A percentile compares a stretch with the other conserved stretches of the same genome.
Conservation (phyloP, 176 grass and related monocot species). For the Oryza brachyantha region DNA sequence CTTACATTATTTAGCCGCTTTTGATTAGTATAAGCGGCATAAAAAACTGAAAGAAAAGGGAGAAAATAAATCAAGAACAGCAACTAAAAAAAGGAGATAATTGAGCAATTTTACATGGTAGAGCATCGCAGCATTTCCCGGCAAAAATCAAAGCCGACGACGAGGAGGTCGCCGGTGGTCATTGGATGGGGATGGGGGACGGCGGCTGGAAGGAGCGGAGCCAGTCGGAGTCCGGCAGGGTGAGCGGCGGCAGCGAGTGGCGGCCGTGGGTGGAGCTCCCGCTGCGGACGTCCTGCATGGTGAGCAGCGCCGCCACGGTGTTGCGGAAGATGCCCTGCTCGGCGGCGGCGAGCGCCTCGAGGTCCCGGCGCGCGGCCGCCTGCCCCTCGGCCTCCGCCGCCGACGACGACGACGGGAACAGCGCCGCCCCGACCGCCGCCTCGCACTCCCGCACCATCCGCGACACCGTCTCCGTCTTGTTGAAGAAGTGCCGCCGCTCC, state of each 20-base stretch:
- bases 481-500: conserved; percentile 74
- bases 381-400: conserved; percentile 40
- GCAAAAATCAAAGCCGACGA: too few relatives aligned
- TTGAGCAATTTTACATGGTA: background rate
- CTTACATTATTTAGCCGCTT: conserved; percentile 19
- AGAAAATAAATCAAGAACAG: background rate
- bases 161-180: background rate
- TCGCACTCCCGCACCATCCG: conserved; percentile 79
- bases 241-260: conserved; percentile 88
- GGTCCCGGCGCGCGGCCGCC: conserved; percentile 6
- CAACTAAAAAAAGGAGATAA: background rate
- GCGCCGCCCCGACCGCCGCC: conserved; percentile 58
- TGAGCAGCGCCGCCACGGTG: conserved; percentile 74
- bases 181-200: conserved; percentile 49
- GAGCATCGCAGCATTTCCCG: background rate
- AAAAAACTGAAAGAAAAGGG: background rate
- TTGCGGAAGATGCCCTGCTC: conserved; percentile 68
- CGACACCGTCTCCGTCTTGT: conserved; percentile 64
- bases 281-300: conserved; percentile 79
- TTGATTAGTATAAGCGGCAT: background rate
- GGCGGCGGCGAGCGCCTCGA: conserved; percentile 46
- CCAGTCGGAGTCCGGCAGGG: conserved; percentile 57
- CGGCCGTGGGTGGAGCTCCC: conserved; percentile 69
- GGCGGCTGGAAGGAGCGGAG: conserved; percentile 50
- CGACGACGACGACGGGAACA: conserved; percentile 40